Evolutionary conservation across 139 green algal species (phyloP), one percentile per base, ranked within the genome.

Genomic region (Chlorella sorokiniana): DNA sequence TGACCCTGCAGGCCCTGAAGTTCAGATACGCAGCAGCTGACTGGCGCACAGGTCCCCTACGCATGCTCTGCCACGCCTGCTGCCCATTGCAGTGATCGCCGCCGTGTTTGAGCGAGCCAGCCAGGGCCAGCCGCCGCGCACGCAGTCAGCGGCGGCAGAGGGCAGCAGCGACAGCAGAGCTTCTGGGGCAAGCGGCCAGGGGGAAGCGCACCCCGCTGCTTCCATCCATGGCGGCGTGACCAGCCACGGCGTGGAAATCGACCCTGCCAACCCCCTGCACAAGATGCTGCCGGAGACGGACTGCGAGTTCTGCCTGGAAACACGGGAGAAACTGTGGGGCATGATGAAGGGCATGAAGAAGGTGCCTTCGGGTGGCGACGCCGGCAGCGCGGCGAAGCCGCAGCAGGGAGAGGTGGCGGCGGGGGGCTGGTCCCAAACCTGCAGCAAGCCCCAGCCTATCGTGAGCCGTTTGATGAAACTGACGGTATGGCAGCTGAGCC

Each of bases 261-360:
- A 79, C 52, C 73, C 73, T 0, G 20, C 27, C 9, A 79, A 79
- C 54, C 73, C 73, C 0, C 54, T 79, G 27, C 59, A 79, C 73
- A 79, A 79, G 73, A 31, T 79, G 38, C 54, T 79, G 54, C 73
- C 73, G 3, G 73, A 79, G 54, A 79, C 73, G 0, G 73, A 79
- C 37, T 79, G 73, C 37, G 73, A 79, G 38, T 79, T 69, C 27
- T 79, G 73, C 73, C 38, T 79, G 38, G 73, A 79, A 35, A 79
- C 73, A 14, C 51, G 73, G 27, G 54, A 79, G 54, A 69, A 69
- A 38, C 40, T 79, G 25, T 79, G 73, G 59, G 65, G 56, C 18
- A 65, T 65, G 56, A 31, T 65, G 56, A 65, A 65, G 56, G 23
- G 56, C 56, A 65, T 65, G 56, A 65, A 65, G 23, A n/a, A n/a